These are phyloP conservation scores for Gossypium herbaceum DNA, from an alignment of 345 rosid genomes.

Conservation along the genomic window DNA sequence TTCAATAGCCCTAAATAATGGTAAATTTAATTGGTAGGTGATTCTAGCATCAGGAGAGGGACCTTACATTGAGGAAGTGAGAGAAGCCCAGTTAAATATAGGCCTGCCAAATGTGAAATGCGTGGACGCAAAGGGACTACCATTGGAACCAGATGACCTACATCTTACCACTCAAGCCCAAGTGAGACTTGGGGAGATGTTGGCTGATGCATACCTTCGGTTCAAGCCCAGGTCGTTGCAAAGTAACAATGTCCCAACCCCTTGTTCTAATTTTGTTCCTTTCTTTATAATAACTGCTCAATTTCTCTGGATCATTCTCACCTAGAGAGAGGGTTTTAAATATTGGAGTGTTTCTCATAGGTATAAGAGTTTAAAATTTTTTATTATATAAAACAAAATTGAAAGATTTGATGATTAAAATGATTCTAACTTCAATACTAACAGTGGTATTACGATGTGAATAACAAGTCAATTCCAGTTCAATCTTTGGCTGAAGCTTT, in stretches of 20 bases:
- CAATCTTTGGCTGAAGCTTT: no score
- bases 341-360: no score
- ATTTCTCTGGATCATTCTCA: conserved; percentile 6
- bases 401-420: neutral
- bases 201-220: conserved; percentile 51
- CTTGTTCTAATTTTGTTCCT: neutral
- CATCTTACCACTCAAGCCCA: conserved; percentile 72
- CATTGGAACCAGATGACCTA: conserved; percentile 58
- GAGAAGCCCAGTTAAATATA: conserved; percentile 54
- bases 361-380: neutral
- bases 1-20: neutral
- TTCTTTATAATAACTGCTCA: neutral
- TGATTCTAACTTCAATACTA: neutral
- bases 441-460: neutral
- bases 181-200: conserved; percentile 60
- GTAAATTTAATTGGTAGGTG: conserved; percentile 43
- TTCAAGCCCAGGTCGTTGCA: conserved; percentile 13
- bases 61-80: conserved; percentile 47
- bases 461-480: neutral
- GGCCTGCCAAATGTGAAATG: conserved; percentile 46
- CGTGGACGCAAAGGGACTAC: conserved; percentile 72
- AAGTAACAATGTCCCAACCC: neutral
- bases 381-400: no score
- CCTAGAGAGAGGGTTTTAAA: no score
- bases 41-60: conserved; percentile 63